Base-by-base conservation (phyloP, 306 rosid species). In the Pyrus bretschneideri region DNA sequence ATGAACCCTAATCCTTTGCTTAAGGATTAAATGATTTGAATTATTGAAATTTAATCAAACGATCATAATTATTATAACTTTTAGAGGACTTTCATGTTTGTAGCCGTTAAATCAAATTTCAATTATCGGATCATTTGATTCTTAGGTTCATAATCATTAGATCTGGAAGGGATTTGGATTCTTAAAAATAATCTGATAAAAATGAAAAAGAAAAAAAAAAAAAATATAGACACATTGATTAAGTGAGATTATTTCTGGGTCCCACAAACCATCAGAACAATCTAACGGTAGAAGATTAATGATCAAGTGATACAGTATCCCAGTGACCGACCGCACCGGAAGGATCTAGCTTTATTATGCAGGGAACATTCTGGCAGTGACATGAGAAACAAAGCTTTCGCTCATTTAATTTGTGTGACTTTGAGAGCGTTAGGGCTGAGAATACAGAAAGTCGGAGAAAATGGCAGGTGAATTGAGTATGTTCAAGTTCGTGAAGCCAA, bases 381-480 rank as follows among this genome's bases (percentile, higher is more conserved):
- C 49, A 38, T 23, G 55, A 68, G 21, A 19, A 25, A 42, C 81
- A 71, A 78, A 76, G 72, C 71, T 49, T 71, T 33, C 21, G 38
- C 17, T 62, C 70, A 54, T 19, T 5, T 49, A 49, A 71, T 75
- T 46, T 72, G 62, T 66, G 74, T 7, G 27, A 3, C 17, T 1
- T 12, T 61, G 46, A 38, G 84, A 72, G 86, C 87, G 80, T 83
- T 84, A 46, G 69, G 77, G 57, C 75, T 71, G 35, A 25, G 58
- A 40, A 40, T 23, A 9, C 25, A 40, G 15, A 63, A 78, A 42
- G 33, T 57, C 54, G 18, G 19, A 19, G 71, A 29, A 55, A 67
- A 88, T 87, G 92, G 90, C 89, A 38, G 86, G 88, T 70, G 80
- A 82, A 74, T 82, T 84, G 19, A 52, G 79, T 10, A 13, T 76